A percentile compares a stretch with the other conserved stretches of the same genome.
These are phyloP conservation scores for Oleoguttula mirabilis DNA, from an alignment of 495 filamentous ascomycete species.

Conservation along the genomic window DNA sequence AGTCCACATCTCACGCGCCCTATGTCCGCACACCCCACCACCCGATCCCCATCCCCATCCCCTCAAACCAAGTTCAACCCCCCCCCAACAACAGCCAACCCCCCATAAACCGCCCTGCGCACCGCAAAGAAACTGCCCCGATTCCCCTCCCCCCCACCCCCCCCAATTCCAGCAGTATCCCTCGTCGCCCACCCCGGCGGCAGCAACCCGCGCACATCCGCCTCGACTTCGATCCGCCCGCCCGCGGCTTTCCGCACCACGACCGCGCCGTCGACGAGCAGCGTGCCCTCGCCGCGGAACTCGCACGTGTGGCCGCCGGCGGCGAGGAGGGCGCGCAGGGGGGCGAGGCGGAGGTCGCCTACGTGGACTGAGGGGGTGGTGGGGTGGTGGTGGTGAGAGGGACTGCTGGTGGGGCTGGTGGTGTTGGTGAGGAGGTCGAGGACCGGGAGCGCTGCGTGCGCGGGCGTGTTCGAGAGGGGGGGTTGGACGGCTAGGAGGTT, in stretches of 20 bases:
- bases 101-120: constrained; percentile 18
- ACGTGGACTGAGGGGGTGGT: constrained; percentile 85
- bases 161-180: too few species aligned
- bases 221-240: constrained; percentile 77
- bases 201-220: not conserved
- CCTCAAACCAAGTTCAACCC: too few species aligned
- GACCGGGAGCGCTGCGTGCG: constrained; percentile 40
- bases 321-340: constrained; percentile 74
- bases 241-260: constrained; percentile 79
- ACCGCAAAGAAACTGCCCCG: constrained; percentile 20
- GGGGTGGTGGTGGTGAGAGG: constrained; percentile 34
- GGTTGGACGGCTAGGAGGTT: too few species aligned
- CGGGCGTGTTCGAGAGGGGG: too few species aligned
- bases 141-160: too few species aligned
- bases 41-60: too few species aligned
- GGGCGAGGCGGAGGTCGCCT: constrained; percentile 80
- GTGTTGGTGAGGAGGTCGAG: constrained; percentile 65
- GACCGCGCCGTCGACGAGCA: constrained; percentile 77
- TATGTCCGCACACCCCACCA: too few species aligned
- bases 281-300: constrained; percentile 83
- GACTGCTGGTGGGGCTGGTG: constrained; percentile 35
- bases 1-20: too few species aligned
- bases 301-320: constrained; percentile 74
- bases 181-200: constrained; percentile 30
- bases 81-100: constrained; percentile 23